Conservation (phyloP, 345 rosid genomes). For the Gossypium thurberi region DNA sequence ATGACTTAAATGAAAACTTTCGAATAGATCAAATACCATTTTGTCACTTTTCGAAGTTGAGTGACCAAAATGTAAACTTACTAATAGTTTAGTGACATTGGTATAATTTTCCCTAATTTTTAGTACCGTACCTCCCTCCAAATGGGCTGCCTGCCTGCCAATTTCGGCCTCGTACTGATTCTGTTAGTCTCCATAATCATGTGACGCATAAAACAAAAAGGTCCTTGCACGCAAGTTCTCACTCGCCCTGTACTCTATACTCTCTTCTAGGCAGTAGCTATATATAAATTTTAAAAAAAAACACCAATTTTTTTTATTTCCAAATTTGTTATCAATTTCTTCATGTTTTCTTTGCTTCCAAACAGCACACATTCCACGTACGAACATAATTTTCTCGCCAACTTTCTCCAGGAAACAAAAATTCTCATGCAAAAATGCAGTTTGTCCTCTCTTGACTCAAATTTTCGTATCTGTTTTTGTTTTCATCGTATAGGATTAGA, state of each 20-base stretch:
- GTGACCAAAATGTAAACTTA: no score
- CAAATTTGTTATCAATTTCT: background rate
- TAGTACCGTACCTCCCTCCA: background rate
- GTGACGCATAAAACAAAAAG: background rate
- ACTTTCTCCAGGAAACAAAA: constrained; percentile 2
- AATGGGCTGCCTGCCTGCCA: background rate
- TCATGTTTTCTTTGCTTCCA: constrained; percentile 13
- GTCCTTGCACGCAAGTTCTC: background rate
- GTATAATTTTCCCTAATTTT: no score
- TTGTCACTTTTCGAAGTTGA: no score
- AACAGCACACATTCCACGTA: constrained; percentile 1
- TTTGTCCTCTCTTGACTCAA: background rate
- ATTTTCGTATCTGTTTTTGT: background rate
- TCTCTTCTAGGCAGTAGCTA: background rate
- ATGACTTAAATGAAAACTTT: no score
- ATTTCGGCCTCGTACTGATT: background rate
- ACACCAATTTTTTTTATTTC: background rate
- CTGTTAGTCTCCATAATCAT: background rate
- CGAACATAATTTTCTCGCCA: background rate
- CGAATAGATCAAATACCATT: no score
- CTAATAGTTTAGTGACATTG: no score
- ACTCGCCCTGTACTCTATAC: background rate
- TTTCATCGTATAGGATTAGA: background rate
- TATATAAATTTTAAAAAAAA: background rate
- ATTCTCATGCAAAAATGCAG: background rate